Evolutionary conservation across 345 rosid genomes (phyloP).

Genomic region (Lagerstroemia speciosa): DNA sequence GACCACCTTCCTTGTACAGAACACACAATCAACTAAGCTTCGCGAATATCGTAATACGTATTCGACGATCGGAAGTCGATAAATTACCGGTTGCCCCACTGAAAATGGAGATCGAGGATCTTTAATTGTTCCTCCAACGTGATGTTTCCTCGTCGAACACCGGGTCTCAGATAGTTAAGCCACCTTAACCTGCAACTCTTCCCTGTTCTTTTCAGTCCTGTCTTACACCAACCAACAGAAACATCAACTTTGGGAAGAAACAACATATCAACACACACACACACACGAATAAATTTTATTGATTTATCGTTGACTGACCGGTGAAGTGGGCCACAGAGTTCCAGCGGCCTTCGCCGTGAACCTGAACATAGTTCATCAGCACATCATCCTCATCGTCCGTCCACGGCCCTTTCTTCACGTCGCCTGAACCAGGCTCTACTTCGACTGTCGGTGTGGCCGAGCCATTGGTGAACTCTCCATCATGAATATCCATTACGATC

Average conservation of each 20-base stretch:
- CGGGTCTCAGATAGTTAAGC: slow-evolving; percentile 83
- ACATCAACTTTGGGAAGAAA: not conserved
- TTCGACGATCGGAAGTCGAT: not conserved
- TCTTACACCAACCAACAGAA: not conserved
- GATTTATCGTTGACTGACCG: slow-evolving; percentile 3
- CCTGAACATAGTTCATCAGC: slow-evolving; percentile 45
- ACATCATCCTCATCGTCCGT: slow-evolving; percentile 76
- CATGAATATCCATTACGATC: not conserved
- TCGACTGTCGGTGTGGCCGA: not conserved
- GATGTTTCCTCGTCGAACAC: slow-evolving; percentile 81
- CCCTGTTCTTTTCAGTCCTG: slow-evolving; percentile 83
- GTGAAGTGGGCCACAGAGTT: slow-evolving; percentile 58
- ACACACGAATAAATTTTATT: too few relatives aligned
- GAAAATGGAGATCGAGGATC: slow-evolving; percentile 86
- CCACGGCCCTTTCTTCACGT: slow-evolving; percentile 87
- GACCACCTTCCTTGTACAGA: slow-evolving; percentile 60
- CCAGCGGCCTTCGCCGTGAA: slow-evolving; percentile 93
- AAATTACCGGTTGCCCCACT: slow-evolving; percentile 81
- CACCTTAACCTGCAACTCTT: slow-evolving; percentile 95
- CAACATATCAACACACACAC: too few relatives aligned
- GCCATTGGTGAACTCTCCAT: not conserved
- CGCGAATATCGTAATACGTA: too few relatives aligned
- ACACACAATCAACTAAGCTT: too few relatives aligned
- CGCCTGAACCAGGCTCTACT: not conserved
- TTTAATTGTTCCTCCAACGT: slow-evolving; percentile 70